Evolutionary conservation across 805 yeast genomes (phyloP), one percentile per base, ranked within the genome.

Genomic region (Priceomyces fermenticarens): DNA sequence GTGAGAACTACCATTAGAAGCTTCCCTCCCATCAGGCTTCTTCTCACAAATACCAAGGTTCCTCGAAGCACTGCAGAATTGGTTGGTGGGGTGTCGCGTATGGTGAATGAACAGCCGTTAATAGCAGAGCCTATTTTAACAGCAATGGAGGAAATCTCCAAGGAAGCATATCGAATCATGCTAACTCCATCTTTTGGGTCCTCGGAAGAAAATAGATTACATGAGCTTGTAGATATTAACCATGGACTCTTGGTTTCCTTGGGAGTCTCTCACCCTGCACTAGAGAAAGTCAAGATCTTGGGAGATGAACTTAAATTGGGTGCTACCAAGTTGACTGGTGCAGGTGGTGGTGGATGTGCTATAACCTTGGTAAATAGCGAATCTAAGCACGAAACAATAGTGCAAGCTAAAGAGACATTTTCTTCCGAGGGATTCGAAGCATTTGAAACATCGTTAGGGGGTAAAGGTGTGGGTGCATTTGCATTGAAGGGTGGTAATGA

Each of bases 311-410:
- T 78, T 42, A 58, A 68, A 3, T 61, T 93, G 12, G 99, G 99
- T 6, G 81, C 85, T 43, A 91, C 99, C 0, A 93, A 93, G 60
- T 74, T 93, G 40, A 93, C 99, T 0, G 99, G 99, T 32, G 99
- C 99, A 0, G 99, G 99, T 28, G 99, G 99, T 14, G 99, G 99
- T 38, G 99, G 99, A 2, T 93, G 99, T 70, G 96, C 98, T 9
- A 84, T 93, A 41, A 93, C 98, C 0, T 64, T 93, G 30, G 70
- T 90, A 11, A 67, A 77, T 36, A 80, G 75, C 31, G 70, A 66
- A 2, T 63, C 60, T 1, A 51, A 52, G 1, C 69, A 60, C 13
- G 57, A 50, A 2, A 61, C 57, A 3, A 57, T 77, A 6, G 59
- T 67, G 9, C 56, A 63, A 3, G 71, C 73, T 15, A 58, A 61